Conservation (phyloP, 2,329 filamentous ascomycete genomes). For the Phoma herbarum region DNA sequence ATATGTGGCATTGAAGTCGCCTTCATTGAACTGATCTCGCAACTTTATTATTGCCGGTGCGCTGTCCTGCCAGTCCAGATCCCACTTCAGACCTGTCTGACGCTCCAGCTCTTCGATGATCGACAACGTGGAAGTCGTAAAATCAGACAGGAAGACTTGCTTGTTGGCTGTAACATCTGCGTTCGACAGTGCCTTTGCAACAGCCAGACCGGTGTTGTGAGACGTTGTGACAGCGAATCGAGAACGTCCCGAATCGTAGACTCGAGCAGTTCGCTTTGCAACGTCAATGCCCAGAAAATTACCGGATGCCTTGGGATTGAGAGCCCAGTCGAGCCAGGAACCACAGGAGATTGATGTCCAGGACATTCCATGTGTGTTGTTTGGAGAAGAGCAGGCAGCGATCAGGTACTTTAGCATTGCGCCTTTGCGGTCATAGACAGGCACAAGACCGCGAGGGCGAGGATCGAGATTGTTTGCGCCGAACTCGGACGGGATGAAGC, state of each 20-base stretch:
- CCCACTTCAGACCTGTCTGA: not conserved
- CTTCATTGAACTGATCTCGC: not conserved
- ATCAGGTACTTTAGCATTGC: not conserved
- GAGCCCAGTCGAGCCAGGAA: not conserved
- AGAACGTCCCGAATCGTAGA: not conserved
- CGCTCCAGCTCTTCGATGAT: not conserved
- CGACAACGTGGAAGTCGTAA: not conserved
- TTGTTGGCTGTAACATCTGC: not conserved
- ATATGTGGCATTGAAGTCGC: not conserved
- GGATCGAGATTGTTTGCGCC: not conserved
- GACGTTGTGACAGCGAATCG: not conserved
- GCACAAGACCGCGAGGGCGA: not conserved
- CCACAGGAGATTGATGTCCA: conserved; percentile 1
- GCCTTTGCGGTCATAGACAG: not conserved
- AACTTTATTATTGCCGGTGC: not conserved
- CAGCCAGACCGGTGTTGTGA: not conserved
- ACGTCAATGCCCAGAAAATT: not conserved
- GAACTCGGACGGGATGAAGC: not conserved
- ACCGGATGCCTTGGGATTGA: not conserved
- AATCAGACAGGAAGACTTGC: not conserved
- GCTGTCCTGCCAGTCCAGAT: not conserved
- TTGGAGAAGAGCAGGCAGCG: not conserved
- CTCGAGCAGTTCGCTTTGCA: not conserved
- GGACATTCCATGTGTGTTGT: not conserved
- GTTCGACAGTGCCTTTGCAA: not conserved